These are phyloP conservation scores for Tolypocladium cylindrosporum DNA, from an alignment of 2,329 filamentous ascomycete species.

Conservation along the genomic window DNA sequence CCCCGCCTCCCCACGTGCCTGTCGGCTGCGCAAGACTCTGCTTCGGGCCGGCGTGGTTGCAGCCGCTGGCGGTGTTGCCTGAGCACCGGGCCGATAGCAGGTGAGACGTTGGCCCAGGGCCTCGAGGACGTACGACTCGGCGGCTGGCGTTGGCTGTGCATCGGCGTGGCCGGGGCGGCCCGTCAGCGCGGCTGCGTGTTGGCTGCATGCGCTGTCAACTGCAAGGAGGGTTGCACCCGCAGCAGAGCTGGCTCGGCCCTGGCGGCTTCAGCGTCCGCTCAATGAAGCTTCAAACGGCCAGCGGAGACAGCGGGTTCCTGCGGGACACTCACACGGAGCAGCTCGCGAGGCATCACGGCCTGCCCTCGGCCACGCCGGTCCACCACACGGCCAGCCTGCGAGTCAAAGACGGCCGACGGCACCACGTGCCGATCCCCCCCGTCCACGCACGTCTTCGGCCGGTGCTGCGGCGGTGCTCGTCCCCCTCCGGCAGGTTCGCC, in stretches of 20 bases:
- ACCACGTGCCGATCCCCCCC: background rate
- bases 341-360: too few species aligned
- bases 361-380: too few species aligned
- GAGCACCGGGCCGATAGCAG: background rate
- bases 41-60: too few species aligned
- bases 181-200: background rate
- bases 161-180: background rate
- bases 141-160: background rate
- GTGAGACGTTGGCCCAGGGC: too few species aligned
- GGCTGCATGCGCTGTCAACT: background rate
- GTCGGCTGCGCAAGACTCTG: background rate
- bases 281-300: too few species aligned
- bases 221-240: background rate
- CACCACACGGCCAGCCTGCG: too few species aligned
- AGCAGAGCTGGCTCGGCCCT: background rate
- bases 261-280: too few species aligned
- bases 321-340: background rate
- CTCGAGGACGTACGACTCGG: background rate
- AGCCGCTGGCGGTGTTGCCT: background rate
- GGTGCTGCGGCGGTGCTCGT: background rate
- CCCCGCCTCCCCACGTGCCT: background rate
- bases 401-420: background rate
- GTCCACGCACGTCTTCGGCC: background rate
- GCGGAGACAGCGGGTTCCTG: background rate
- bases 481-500: background rate